phyloP scores from a whole-genome alignment of 805 yeast genomes.

The Wickerhamomyces pijperi region DNA sequence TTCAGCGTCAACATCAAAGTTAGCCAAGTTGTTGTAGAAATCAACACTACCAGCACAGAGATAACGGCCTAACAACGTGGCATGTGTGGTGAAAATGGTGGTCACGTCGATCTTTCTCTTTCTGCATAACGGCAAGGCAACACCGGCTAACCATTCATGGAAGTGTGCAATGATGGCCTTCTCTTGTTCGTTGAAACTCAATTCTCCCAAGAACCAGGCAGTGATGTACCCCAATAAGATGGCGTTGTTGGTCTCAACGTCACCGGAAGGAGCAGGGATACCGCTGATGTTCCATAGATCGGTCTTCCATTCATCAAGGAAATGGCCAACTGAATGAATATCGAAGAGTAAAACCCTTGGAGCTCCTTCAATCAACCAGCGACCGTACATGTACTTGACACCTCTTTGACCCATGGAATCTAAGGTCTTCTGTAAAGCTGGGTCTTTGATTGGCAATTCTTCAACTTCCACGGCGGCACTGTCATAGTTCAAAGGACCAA shows the following conservation, averaged over 20 bases:
- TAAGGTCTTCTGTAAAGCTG: slow-evolving; percentile 47
- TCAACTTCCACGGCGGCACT: slow-evolving; percentile 78
- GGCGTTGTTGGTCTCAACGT: slow-evolving; percentile 84
- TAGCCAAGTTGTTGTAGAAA: slow-evolving; percentile 81
- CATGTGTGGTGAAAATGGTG: slow-evolving; percentile 95
- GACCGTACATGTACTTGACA: slow-evolving; percentile 72
- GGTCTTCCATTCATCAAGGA: slow-evolving; percentile 85
- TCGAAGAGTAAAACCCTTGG: slow-evolving; percentile 89
- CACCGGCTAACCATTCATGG: slow-evolving; percentile 98
- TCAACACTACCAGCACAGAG: slow-evolving; percentile 95
- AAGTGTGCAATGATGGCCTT: slow-evolving; percentile 90
- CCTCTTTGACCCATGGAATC: slow-evolving; percentile 79
- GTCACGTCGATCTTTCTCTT: slow-evolving; percentile 88
- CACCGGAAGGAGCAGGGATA: slow-evolving; percentile 87
- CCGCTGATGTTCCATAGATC: slow-evolving; percentile 89
- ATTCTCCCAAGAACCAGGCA: slow-evolving; percentile 95
- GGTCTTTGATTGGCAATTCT: slow-evolving; percentile 48
- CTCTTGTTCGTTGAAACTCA: slow-evolving; percentile 70
- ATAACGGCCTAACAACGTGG: slow-evolving; percentile 89
- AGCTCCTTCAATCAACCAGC: slow-evolving; percentile 97
- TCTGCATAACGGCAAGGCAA: slow-evolving; percentile 85
- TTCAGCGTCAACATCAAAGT: slow-evolving; percentile 92
- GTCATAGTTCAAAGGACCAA: slow-evolving; percentile 76
- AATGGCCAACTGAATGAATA: slow-evolving; percentile 58
- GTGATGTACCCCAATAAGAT: slow-evolving; percentile 85